These are phyloP conservation scores for Auricularia sp. DNA, from an alignment of 768 basidiomycete species.

Conservation along the genomic window DNA sequence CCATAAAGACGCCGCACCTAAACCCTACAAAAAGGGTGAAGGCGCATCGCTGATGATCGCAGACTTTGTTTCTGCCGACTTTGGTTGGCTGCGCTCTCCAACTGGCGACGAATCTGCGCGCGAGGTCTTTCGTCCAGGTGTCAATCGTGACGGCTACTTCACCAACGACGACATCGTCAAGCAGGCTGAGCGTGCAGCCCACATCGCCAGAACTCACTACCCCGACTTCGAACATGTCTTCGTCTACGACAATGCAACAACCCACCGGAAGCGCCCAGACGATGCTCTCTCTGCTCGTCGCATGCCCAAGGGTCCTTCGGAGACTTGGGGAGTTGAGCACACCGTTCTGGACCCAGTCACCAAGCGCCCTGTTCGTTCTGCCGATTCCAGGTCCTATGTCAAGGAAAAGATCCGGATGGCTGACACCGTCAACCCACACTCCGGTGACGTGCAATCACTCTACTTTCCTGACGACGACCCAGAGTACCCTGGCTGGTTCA, in stretches of 20 bases:
- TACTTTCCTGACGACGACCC: constrained; percentile 22
- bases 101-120: constrained; percentile 7
- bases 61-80: constrained; percentile 10
- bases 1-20: constrained; percentile 2
- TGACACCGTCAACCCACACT: not conserved
- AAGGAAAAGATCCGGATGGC: constrained; percentile 8
- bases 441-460: constrained; percentile 9
- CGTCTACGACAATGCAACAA: constrained; percentile 9
- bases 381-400: not conserved
- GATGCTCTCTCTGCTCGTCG: constrained; percentile 11
- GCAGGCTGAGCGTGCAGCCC: constrained; percentile 6
- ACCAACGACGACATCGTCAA: constrained; percentile 14
- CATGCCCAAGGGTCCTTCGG: constrained; percentile 12
- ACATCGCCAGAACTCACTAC: constrained; percentile 12
- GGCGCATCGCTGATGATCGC: constrained; percentile 12
- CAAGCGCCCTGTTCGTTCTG: constrained; percentile 5
- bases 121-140: constrained; percentile 7
- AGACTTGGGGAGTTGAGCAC: not conserved
- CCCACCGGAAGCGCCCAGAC: constrained; percentile 9
- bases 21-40: constrained; percentile 10
- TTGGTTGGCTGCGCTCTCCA: not conserved
- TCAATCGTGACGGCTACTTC: constrained; percentile 7
- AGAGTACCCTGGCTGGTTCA: constrained; percentile 20
- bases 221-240: constrained; percentile 6
- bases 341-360: not conserved